Conservation (phyloP, 2,329 filamentous ascomycete genomes). For the Aspergillus sojae region DNA sequence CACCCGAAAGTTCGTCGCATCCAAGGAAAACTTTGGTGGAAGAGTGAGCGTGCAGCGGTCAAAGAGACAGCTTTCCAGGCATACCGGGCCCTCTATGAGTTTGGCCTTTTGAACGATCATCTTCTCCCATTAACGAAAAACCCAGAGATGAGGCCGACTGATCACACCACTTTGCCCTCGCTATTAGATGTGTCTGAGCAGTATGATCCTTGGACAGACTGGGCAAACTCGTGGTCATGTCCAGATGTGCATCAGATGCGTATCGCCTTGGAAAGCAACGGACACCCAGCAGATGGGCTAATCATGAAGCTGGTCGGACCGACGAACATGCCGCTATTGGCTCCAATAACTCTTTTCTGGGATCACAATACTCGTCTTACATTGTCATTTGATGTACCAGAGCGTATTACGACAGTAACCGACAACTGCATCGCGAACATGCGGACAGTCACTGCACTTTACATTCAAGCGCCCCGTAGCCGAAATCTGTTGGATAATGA, state of each 20-base stretch:
- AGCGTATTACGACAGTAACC: conserved; percentile 12
- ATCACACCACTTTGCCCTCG: conserved; percentile 21
- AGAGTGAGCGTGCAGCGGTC: conserved; percentile 69
- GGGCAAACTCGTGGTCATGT: conserved; percentile 30
- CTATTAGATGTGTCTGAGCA: conserved; percentile 29
- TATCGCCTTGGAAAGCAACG: conserved; percentile 23
- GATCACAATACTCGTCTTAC: conserved; percentile 25
- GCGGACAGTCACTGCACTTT: conserved; percentile 36
- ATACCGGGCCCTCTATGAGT: conserved; percentile 69
- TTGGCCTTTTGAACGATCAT: conserved; percentile 75
- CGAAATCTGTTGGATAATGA: conserved; percentile 2
- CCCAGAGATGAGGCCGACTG: conserved; percentile 20
- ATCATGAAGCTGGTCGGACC: conserved; percentile 28
- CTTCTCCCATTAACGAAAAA: conserved; percentile 63
- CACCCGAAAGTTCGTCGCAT: conserved; percentile 62
- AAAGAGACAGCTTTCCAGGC: conserved; percentile 85
- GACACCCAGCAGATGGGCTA: conserved; percentile 15
- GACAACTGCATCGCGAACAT: conserved; percentile 27
- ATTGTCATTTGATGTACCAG: conserved; percentile 21
- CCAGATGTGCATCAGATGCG: conserved; percentile 26
- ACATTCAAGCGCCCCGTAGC: conserved; percentile 27
- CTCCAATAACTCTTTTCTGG: conserved; percentile 33
- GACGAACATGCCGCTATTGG: conserved; percentile 16
- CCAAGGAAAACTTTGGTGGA: conserved; percentile 62
- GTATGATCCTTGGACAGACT: conserved; percentile 34